A percentile compares a stretch with the other conserved stretches of the same genome.
Evolutionary conservation across 305 asterid species (phyloP).

Genomic region (Fraxinus latifolia): DNA sequence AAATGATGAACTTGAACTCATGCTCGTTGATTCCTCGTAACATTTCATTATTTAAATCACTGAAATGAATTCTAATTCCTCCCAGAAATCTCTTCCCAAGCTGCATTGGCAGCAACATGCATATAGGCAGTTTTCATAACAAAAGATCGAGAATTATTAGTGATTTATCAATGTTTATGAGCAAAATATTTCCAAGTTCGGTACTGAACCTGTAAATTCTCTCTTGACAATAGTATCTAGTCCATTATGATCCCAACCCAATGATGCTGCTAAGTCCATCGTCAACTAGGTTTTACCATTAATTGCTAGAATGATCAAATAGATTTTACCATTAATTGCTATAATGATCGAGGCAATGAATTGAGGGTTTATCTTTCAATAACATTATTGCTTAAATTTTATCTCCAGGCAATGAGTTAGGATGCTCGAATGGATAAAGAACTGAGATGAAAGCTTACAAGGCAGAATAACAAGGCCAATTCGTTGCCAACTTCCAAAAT

Average conservation of each 20-base stretch:
- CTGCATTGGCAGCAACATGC: not conserved
- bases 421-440: not conserved
- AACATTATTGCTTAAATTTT: not conserved
- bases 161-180: not conserved
- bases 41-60: not conserved
- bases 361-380: not conserved
- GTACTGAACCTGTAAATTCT: not conserved
- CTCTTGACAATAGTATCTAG: not conserved
- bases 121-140: not conserved
- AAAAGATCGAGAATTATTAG: not conserved
- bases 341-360: not conserved
- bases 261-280: not conserved
- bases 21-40: not conserved
- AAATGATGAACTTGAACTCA: not conserved
- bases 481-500: not conserved
- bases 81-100: not conserved
- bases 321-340: not conserved
- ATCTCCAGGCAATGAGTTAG: not conserved
- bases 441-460: not conserved
- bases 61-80: not conserved
- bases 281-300: not conserved
- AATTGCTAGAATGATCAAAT: not conserved
- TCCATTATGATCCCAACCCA: not conserved
- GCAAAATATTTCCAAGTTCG: not conserved
- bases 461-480: not conserved